Evolutionary conservation across 495 filamentous ascomycete genomes (phyloP).

Genomic region (Hapsidospora chrysogenum): DNA sequence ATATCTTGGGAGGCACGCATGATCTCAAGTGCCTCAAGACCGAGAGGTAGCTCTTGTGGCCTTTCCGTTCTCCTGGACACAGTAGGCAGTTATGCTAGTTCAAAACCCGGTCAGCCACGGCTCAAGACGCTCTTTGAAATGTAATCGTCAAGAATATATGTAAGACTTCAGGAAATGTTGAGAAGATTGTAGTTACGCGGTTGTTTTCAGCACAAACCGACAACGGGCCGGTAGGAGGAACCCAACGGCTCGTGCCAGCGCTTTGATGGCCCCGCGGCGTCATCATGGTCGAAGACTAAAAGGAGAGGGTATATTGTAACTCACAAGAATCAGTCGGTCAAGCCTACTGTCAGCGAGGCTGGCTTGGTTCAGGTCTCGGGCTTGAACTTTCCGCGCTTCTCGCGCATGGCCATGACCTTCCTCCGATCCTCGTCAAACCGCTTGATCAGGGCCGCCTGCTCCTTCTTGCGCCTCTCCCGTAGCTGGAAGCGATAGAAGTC

Average conservation of each 20-base stretch:
- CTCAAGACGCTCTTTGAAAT: no score
- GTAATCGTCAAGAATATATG: no score
- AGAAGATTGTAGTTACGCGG: constrained; percentile 35
- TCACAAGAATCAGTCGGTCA: neutral
- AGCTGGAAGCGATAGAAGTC: constrained; percentile 94
- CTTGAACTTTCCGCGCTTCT: constrained; percentile 40
- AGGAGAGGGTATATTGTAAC: constrained; percentile 2
- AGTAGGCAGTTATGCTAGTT: no score
- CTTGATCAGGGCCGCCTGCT: constrained; percentile 49
- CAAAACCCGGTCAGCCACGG: no score
- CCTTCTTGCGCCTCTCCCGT: constrained; percentile 73
- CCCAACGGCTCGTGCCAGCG: constrained; percentile 10
- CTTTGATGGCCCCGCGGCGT: constrained; percentile 38
- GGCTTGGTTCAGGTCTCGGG: constrained; percentile 33
- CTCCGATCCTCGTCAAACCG: constrained; percentile 48
- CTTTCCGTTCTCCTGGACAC: no score
- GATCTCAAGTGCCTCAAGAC: no score
- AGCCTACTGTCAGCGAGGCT: constrained; percentile 1
- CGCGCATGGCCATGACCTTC: constrained; percentile 42
- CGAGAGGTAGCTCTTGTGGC: no score
- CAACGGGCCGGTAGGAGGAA: constrained; percentile 6
- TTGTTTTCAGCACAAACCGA: constrained; percentile 25
- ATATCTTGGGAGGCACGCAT: no score
- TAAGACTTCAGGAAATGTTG: constrained; percentile 28
- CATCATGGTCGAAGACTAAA: constrained; percentile 28